Evolutionary conservation across 2,329 filamentous ascomycete genomes (phyloP), one percentile per base, ranked within the genome.

Genomic region (Arthrobotrys conoides): DNA sequence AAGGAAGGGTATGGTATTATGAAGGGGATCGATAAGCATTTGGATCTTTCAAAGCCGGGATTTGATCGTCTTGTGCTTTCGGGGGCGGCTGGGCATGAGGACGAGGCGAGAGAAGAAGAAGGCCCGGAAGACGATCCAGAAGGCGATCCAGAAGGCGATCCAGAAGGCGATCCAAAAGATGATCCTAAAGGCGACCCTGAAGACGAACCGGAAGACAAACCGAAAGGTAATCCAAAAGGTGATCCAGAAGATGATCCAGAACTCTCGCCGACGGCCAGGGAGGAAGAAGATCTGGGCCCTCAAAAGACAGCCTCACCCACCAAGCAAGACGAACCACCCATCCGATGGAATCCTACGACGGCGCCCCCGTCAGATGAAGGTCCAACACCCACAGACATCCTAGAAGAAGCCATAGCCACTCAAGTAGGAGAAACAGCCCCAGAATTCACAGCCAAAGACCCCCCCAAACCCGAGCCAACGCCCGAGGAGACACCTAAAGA

Each of bases 61-160:
- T 49, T 14, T 14, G 44, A 65, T 8, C 64, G 18, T 10, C 49
- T 51, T n/a, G 41, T 55, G 6, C 55, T 71, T 20, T 71, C 67
- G 24, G 49, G 24, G 14, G 24, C 14, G 30, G 16, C 4, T 16
- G 38, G 3, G 12, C 3, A 2, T 16, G 38, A 44, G 46, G 8
- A 48, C 3, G 27, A 30, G 27, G n/a, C n/a, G n/a, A n/a, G n/a
- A n/a, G n/a, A n/a, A n/a, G n/a, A n/a, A n/a, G n/a, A n/a, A n/a
- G n/a, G n/a, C n/a, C 27, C 27, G 27, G 27, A 30, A 30, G 27
- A 6, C 3, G 27, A 30, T 10, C 22, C 49, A 30, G 14, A 27
- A 16, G 22, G 24, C 27, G 22, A n/a, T 5, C 27, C 27, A 6
- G 27, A 30, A 30, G 27, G 27, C 3, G 27, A 30, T 10, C 22